phyloP scores from a whole-genome alignment of 371 early-diverging fungal genomes.

The Sporodiniella umbellata region DNA sequence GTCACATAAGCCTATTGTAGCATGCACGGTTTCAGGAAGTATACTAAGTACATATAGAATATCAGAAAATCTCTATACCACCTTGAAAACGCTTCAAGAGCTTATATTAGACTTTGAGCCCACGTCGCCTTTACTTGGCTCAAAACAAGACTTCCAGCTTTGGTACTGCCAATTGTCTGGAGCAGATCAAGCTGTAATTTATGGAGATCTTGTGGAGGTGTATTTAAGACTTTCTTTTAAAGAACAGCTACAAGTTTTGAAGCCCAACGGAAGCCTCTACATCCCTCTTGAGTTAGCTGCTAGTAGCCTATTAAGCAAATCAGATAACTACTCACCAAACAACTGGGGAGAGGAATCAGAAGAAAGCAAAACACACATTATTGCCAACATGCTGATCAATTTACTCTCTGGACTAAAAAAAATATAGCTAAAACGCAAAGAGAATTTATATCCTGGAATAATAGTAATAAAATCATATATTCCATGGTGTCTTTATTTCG shows the following conservation, averaged over 20 bases:
- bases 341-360: background rate
- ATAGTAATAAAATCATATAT: no score
- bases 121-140: slow-evolving; percentile 23
- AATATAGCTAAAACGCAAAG: no score
- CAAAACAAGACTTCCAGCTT: slow-evolving; percentile 17
- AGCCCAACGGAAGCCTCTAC: background rate
- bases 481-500: no score
- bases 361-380: background rate
- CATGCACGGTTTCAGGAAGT: slow-evolving; percentile 31
- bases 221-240: slow-evolving; percentile 10
- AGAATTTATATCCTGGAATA: no score
- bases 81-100: slow-evolving; percentile 19
- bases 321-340: background rate
- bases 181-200: slow-evolving; percentile 17
- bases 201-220: slow-evolving; percentile 31
- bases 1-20: slow-evolving; percentile 22
- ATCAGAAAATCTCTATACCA: slow-evolving; percentile 6
- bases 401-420: slow-evolving; percentile 10
- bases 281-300: background rate
- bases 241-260: slow-evolving; percentile 4
- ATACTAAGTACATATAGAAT: slow-evolving; percentile 26
- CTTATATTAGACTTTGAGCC: slow-evolving; percentile 16
- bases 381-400: background rate
- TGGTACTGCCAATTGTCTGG: slow-evolving; percentile 26
- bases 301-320: background rate